phyloP scores from a whole-genome alignment of 2,329 filamentous ascomycete genomes.

The Venturia pyrina region DNA sequence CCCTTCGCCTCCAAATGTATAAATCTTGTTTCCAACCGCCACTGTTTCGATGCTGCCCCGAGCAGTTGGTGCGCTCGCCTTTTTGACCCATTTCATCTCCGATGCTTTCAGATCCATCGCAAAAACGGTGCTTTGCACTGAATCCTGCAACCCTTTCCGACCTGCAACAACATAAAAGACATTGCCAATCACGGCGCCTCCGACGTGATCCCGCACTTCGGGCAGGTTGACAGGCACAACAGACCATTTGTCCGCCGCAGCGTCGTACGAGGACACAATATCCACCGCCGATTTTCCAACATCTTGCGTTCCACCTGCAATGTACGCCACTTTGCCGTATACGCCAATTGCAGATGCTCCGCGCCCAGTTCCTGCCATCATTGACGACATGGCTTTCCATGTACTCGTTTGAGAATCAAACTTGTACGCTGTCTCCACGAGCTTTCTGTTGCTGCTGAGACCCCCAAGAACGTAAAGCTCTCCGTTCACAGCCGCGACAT shows the following conservation, averaged over 20 bases:
- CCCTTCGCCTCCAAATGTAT: constrained; percentile 21
- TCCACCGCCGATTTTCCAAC: too few species aligned
- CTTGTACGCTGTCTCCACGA: too few species aligned
- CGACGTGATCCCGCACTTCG: constrained; percentile 19
- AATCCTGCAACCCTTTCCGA: constrained; percentile 14
- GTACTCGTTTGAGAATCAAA: too few species aligned
- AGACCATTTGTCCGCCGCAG: too few species aligned
- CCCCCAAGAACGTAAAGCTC: constrained; percentile 21
- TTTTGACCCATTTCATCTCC: constrained; percentile 14
- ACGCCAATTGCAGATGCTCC: too few species aligned
- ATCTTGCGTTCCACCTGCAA: too few species aligned
- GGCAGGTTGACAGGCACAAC: too few species aligned
- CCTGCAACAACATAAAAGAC: constrained; percentile 23
- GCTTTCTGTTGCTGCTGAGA: constrained; percentile 10
- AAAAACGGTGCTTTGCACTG: constrained; percentile 18
- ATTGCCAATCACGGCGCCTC: constrained; percentile 17
- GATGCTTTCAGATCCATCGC: constrained; percentile 18
- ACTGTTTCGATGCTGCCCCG: constrained; percentile 17
- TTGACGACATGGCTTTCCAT: too few species aligned
- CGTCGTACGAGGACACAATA: too few species aligned
- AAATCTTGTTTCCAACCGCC: constrained; percentile 15
- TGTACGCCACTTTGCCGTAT: too few species aligned
- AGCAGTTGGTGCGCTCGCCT: constrained; percentile 18
- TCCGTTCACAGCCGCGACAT: constrained; percentile 17
- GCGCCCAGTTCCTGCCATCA: too few species aligned